Percentiles rank a stretch among this genome's conserved stretches.
These are phyloP conservation scores for Rhizopogon sp. DNA, from an alignment of 768 basidiomycete species.

Conservation along the genomic window DNA sequence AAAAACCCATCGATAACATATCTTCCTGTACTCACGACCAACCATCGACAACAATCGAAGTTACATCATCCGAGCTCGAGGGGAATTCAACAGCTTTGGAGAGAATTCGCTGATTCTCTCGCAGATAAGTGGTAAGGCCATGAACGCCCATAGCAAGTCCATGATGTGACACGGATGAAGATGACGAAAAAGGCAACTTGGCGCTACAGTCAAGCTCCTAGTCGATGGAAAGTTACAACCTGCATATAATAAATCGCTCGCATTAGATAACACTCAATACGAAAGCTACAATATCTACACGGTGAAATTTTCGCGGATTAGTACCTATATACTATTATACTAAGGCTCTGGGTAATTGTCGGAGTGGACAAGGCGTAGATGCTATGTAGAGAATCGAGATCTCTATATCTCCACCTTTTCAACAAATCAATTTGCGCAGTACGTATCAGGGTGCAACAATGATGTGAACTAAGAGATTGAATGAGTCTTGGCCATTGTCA, in stretches of 20 bases:
- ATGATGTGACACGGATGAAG: not conserved
- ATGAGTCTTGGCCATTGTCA: no score
- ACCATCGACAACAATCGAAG: conserved; percentile 70
- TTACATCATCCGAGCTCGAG: conserved; percentile 11
- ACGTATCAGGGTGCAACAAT: not conserved
- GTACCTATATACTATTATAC: no score
- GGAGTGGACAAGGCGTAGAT: not conserved
- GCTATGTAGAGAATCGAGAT: no score
- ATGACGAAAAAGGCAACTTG: conserved; percentile 1
- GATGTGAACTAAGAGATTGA: not conserved
- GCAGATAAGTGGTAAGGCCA: conserved; percentile 48
- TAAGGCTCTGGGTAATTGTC: not conserved
- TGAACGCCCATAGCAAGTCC: conserved; percentile 42
- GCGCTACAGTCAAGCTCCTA: not conserved
- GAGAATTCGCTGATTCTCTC: conserved; percentile 38
- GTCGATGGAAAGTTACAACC: not conserved
- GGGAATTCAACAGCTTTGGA: conserved; percentile 32
- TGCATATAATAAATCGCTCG: no score
- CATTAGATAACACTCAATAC: no score
- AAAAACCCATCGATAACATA: conserved; percentile 5
- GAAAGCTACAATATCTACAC: no score
- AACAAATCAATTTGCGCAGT: not conserved
- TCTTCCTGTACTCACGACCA: conserved; percentile 68
- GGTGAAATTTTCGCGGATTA: no score
- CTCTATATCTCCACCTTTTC: no score